phyloP scores from a whole-genome alignment of 2,329 filamentous ascomycete genomes.

The Westerdykella aurantiaca region DNA sequence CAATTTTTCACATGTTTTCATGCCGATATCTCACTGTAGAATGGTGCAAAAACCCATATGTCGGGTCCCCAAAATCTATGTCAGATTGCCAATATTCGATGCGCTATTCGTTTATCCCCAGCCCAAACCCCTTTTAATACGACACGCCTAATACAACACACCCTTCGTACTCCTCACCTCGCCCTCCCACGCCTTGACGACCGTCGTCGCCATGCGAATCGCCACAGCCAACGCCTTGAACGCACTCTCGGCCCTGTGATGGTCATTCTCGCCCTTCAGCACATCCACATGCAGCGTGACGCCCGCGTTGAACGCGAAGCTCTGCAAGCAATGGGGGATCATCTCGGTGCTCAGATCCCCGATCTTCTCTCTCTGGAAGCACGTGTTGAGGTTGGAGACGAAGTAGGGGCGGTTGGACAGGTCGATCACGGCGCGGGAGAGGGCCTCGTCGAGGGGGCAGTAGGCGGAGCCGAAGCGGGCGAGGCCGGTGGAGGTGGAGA shows the following conservation, averaged over 20 bases:
- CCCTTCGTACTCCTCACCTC: slow-evolving; percentile 97
- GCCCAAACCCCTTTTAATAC: too few relatives aligned
- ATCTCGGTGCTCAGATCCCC: slow-evolving; percentile 92
- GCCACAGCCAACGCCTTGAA: slow-evolving; percentile 95
- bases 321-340: slow-evolving; percentile 92
- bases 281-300: slow-evolving; percentile 96
- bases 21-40: too few relatives aligned
- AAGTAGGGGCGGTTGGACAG: slow-evolving; percentile 85
- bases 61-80: too few relatives aligned
- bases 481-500: slow-evolving; percentile 72
- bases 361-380: slow-evolving; percentile 80
- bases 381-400: slow-evolving; percentile 67
- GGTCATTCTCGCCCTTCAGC: slow-evolving; percentile 84
- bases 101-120: too few relatives aligned
- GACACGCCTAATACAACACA: slow-evolving; percentile 53
- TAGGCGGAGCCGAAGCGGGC: slow-evolving; percentile 90
- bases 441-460: slow-evolving; percentile 88
- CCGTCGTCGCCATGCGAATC: slow-evolving; percentile 67
- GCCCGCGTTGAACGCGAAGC: slow-evolving; percentile 83
- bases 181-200: slow-evolving; percentile 73
- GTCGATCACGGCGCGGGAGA: slow-evolving; percentile 90
- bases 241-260: slow-evolving; percentile 91
- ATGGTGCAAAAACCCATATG: too few relatives aligned
- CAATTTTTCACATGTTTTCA: too few relatives aligned
- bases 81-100: too few relatives aligned